phyloP scores from a whole-genome alignment of 257 asterid genomes.

The Coffea canephora region DNA sequence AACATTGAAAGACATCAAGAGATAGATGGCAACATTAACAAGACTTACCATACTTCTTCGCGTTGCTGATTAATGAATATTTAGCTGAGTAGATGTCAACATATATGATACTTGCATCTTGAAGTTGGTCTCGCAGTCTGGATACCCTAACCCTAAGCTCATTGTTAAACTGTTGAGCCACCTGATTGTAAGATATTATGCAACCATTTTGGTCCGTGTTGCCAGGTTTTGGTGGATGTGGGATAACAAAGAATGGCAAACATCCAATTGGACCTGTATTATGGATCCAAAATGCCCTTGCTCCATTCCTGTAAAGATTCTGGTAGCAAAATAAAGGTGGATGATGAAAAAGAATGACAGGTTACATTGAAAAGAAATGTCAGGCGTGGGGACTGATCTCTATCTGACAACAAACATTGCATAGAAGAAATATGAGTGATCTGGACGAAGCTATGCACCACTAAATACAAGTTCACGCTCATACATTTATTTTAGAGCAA shows the following conservation, averaged over 20 bases:
- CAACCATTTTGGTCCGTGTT: constrained; percentile 23
- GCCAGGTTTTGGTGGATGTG: constrained; percentile 13
- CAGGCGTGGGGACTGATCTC: not conserved
- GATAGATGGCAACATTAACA: not conserved
- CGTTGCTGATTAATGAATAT: constrained; percentile 23
- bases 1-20: too few species aligned
- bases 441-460: not conserved
- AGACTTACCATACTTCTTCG: constrained; percentile 19
- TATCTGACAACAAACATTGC: not conserved
- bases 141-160: constrained; percentile 19
- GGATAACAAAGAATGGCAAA: constrained; percentile 13
- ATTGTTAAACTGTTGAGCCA: constrained; percentile 28
- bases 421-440: not conserved
- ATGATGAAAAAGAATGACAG: not conserved
- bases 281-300: constrained; percentile 32
- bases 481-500: too few species aligned
- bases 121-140: constrained; percentile 14
- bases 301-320: constrained; percentile 25
- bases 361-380: not conserved
- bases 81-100: constrained; percentile 31
- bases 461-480: not conserved
- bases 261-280: constrained; percentile 31
- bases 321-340: not conserved
- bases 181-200: constrained; percentile 14
- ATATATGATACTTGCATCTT: constrained; percentile 12